phyloP scores from a whole-genome alignment of 1,284 basidiomycete genomes.

The Melampsora americana region DNA sequence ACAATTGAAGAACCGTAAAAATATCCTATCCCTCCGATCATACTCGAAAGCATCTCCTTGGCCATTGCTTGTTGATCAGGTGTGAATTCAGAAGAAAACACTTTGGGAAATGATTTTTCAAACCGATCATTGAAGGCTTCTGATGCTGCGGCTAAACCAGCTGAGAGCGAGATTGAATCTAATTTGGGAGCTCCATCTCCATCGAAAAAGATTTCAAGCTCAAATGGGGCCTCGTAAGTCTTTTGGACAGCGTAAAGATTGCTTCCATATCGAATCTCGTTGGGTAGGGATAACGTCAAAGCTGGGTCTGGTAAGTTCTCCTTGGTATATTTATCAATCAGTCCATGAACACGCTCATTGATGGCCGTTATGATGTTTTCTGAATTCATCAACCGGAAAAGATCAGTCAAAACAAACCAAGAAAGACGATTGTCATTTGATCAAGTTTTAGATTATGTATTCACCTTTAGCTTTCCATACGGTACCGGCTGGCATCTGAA shows the following conservation, averaged over 20 bases:
- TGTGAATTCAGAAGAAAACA: constrained; percentile 56
- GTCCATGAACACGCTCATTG: constrained; percentile 61
- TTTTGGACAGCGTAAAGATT: constrained; percentile 85
- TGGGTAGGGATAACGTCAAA: constrained; percentile 69
- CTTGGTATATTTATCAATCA: constrained; percentile 62
- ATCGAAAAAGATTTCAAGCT: constrained; percentile 81
- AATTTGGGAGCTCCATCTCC: constrained; percentile 63
- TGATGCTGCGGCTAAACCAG: constrained; percentile 66
- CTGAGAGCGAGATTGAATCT: constrained; percentile 61
- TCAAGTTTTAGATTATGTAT: neutral
- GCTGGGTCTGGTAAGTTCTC: constrained; percentile 68
- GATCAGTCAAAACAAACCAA: neutral
- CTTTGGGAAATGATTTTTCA: constrained; percentile 64
- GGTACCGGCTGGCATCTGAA: constrained; percentile 63
- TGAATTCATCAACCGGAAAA: constrained; percentile 51
- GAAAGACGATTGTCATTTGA: neutral
- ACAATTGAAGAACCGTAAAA: constrained; percentile 88
- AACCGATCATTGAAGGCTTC: constrained; percentile 68
- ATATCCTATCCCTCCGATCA: constrained; percentile 87
- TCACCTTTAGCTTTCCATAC: constrained; percentile 81
- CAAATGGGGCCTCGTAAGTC: constrained; percentile 71
- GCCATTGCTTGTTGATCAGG: constrained; percentile 65
- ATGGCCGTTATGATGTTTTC: constrained; percentile 68
- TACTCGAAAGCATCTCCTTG: constrained; percentile 79
- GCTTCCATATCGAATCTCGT: constrained; percentile 66